These are phyloP conservation scores for Pichia nanzhaoensis DNA, from an alignment of 805 yeast genomes.

Conservation along the genomic window DNA sequence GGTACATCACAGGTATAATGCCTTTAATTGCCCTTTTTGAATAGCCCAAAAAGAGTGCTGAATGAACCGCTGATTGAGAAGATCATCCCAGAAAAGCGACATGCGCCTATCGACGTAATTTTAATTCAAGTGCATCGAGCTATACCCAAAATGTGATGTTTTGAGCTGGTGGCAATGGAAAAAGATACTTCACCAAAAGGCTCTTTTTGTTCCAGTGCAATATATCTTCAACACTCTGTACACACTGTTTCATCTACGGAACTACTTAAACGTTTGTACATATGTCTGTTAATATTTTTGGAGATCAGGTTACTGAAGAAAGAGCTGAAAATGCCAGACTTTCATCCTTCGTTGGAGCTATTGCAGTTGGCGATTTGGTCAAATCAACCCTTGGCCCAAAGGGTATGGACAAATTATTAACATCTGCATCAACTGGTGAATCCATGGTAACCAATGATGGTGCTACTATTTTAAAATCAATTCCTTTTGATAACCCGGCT, in stretches of 20 bases:
- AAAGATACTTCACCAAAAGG: too few relatives aligned
- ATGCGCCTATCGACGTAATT: too few relatives aligned
- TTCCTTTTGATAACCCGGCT: conserved; percentile 95
- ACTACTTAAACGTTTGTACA: background rate
- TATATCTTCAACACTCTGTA: too few relatives aligned
- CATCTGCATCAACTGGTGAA: conserved; percentile 73
- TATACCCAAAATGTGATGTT: too few relatives aligned
- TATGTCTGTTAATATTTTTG: conserved; percentile 86
- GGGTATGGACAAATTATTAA: conserved; percentile 96
- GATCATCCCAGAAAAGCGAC: too few relatives aligned
- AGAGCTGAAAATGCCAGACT: conserved; percentile 97
- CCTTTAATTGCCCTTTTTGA: too few relatives aligned
- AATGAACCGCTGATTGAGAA: too few relatives aligned
- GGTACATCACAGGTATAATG: too few relatives aligned
- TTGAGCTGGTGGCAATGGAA: too few relatives aligned
- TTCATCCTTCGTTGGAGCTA: conserved; percentile 96
- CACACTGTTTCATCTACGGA: background rate
- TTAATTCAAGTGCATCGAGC: too few relatives aligned
- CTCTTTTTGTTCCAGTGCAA: too few relatives aligned
- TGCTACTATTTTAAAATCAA: conserved; percentile 89
- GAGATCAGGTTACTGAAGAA: conserved; percentile 96
- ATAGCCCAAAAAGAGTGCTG: too few relatives aligned
- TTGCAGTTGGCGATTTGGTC: conserved; percentile 97
- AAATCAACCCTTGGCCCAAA: conserved; percentile 94
- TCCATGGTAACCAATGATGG: conserved; percentile 95